Evolutionary conservation across 306 rosid species (phyloP), one percentile per base, ranked within the genome.

Genomic region (Cicer chorassanicum): DNA sequence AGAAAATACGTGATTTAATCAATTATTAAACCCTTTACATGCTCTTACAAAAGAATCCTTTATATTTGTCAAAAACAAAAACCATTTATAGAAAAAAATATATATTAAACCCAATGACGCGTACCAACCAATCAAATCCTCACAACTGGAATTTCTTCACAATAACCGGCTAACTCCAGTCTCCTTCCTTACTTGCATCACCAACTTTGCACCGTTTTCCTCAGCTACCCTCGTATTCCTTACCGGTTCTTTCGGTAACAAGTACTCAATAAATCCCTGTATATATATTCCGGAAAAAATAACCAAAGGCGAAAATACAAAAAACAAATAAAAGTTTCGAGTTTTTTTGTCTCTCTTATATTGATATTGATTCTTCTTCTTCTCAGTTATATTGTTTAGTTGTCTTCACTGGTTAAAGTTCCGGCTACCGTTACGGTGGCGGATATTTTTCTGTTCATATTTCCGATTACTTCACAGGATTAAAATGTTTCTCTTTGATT

Each of bases 401-500:
- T 56, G 9, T 18, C 66, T 65, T 70, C 71, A 2, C 72, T 9
- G 82, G 44, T 72, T 9, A 14, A 8, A 55, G 29, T 41, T 53
- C 82, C 80, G 72, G 74, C 16, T 12, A 68, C 10, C 12, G 68
- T 2, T 9, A 41, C 41, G 13, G 40, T 21, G 65, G 13, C 45
- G 13, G 48, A 38, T 10, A 18, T 29, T 78, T 63, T 51, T 9
- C 57, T 39, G 65, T 40, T 77, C 60, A 48, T 6, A 69, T 75
- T 16, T 18, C 5, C 2, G 18, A 48, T 2, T 29, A 29, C 4
- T 29, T 29, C 34, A 29, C 34, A 29, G 34, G 14, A 36, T 13
- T 6, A 46, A 16, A 46, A 91, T 91, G 97, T 91, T 91, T 82
- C 78, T 89, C 34, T 48, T 91, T 18, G 97, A 91, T 81, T 91